Base-by-base conservation (phyloP, 179 eudicot genomes). In the Heliamphora pulchella region DNA sequence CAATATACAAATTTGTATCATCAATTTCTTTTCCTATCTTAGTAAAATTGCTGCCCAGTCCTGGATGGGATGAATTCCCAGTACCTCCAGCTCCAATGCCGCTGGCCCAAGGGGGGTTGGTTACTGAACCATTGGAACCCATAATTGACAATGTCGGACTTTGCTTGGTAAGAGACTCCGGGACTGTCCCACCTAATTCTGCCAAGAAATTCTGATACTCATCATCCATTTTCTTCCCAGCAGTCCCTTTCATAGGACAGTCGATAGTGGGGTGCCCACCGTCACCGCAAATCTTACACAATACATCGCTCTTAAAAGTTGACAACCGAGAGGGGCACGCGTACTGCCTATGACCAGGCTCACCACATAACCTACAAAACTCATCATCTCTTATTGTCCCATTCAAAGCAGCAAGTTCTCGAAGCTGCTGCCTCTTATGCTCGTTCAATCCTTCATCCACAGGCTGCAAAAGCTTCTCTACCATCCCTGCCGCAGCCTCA, bases 251-350 rank as follows among this genome's bases (percentile, higher is more conserved):
- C 43, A 92, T 90, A 0, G 97, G 97, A 79, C 97, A 92, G 87
- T 92, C 97, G 62, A 91, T 91, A 46, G 98, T 93, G 0, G 97
- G 93, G 70, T 93, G 98, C 51, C 93, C 98, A 66, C 96, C 93
- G 88, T 92, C 94, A 65, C 98, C 98, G 81, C 98, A 93, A 63
- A 92, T 89, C 83, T 89, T 92, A 87, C 98, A 93, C 67, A 90
- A 66, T 43, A 91, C 97, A 75, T 92, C 94, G 75, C 95, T 91
- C 85, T 93, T 89, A 82, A 93, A 93, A 8, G 98, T 93, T 0
- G 94, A 81, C 70, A 82, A 80, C 1, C 89, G 81, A 1, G 92
- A 82, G 9, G 96, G 96, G 69, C 96, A 91, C 0, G 92, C 96
- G 67, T 84, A 91, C 81, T 91, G 96, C 68, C 96, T 57, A 71